A percentile compares a stretch with the other conserved stretches of the same genome.
Conservation (phyloP, 148 eudicot genomes). For the Chenopodium album region DNA sequence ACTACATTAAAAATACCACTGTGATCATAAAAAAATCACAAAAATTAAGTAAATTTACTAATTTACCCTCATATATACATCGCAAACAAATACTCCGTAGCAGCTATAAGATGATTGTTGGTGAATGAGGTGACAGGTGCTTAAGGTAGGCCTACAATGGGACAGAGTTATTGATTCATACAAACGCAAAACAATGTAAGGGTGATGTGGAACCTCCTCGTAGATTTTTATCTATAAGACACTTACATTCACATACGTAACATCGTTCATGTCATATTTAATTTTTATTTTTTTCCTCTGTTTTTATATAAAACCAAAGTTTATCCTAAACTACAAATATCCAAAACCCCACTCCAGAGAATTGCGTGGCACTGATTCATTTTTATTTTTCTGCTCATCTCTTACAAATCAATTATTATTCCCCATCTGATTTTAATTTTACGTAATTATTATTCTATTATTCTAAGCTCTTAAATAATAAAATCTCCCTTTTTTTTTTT, state of each 20-base stretch:
- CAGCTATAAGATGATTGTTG: too few relatives aligned
- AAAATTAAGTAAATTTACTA: too few relatives aligned
- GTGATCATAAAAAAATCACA: too few relatives aligned
- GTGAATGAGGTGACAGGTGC: background rate
- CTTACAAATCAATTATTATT: too few relatives aligned
- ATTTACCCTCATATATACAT: too few relatives aligned
- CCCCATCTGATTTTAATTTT: too few relatives aligned
- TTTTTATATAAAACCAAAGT: background rate
- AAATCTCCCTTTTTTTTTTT: background rate
- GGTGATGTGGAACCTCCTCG: background rate
- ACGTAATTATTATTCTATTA: too few relatives aligned
- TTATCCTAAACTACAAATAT: background rate
- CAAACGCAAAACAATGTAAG: background rate
- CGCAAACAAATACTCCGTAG: too few relatives aligned
- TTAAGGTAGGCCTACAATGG: background rate
- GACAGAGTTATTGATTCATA: background rate
- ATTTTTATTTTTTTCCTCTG: too few relatives aligned
- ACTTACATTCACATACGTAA: background rate
- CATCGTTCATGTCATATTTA: background rate
- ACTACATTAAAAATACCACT: too few relatives aligned
- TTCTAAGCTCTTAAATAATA: background rate
- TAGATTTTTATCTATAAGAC: background rate
- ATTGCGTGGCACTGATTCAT: constrained; percentile 14
- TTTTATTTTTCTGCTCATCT: background rate
- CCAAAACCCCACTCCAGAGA: background rate